Conservation (phyloP, 106 monocot genomes). For the Phalaenopsis equestris region DNA sequence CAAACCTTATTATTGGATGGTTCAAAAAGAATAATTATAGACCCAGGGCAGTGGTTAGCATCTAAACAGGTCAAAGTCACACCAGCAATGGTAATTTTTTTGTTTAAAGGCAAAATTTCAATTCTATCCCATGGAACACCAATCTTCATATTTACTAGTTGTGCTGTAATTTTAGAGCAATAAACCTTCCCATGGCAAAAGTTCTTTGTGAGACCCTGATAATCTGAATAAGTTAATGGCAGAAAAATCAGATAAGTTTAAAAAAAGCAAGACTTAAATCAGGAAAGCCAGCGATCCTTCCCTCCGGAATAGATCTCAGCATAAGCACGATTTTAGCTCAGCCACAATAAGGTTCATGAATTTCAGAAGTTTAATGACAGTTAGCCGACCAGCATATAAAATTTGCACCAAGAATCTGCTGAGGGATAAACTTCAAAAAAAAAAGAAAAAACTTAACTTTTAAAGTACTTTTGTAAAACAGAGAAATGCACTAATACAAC, state of each 20-base stretch:
- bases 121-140: constrained; percentile 76
- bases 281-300: background rate
- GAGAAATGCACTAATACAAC: background rate
- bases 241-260: background rate
- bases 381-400: background rate
- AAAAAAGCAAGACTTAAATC: background rate
- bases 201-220: constrained; percentile 87
- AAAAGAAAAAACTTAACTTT: background rate
- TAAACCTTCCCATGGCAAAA: constrained; percentile 95
- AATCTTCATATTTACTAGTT: constrained; percentile 83
- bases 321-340: background rate
- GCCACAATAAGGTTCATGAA: background rate
- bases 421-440: too few relatives aligned
- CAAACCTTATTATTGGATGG: constrained; percentile 85
- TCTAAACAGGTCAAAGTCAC: constrained; percentile 76
- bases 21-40: constrained; percentile 91
- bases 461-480: background rate
- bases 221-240: constrained; percentile 43
- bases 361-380: background rate
- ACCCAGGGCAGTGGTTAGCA: constrained; percentile 97
- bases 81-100: constrained; percentile 61
- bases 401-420: too few relatives aligned
- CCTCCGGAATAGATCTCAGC: background rate
- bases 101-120: constrained; percentile 69
- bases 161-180: constrained; percentile 87